These are phyloP conservation scores for Phytophthora multivora DNA, from an alignment of 352 stramenopile species.

Conservation along the genomic window DNA sequence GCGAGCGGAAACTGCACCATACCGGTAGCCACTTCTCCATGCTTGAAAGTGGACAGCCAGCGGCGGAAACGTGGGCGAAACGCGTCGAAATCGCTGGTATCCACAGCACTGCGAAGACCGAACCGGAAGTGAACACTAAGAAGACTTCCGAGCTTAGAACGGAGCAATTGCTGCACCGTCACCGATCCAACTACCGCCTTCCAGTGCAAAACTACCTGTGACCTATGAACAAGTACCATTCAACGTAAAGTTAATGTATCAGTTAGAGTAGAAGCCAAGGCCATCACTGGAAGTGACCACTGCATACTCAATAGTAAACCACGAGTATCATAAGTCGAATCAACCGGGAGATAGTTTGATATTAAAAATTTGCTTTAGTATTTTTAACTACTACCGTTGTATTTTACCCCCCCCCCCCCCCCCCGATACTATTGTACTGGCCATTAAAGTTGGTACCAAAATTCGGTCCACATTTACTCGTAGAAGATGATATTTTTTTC, in stretches of 20 bases:
- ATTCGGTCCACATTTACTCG: no score
- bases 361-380: no score
- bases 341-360: no score
- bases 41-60: conserved; percentile 30
- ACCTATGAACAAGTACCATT: conserved; percentile 13
- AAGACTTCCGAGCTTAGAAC: conserved; percentile 15
- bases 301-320: no score
- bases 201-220: conserved; percentile 14
- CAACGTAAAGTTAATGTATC: conserved; percentile 8
- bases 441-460: no score
- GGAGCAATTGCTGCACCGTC: conserved; percentile 14
- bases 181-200: conserved; percentile 24
- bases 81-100: conserved; percentile 72
- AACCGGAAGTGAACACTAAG: not conserved
- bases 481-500: no score
- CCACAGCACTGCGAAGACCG: conserved; percentile 6
- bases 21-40: conserved; percentile 47
- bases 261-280: conserved; percentile 2
- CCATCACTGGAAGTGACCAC: conserved; percentile 25
- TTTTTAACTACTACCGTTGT: no score
- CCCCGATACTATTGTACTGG: no score
- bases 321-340: conserved; percentile 6
- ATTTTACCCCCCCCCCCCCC: no score
- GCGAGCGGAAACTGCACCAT: conserved; percentile 47
- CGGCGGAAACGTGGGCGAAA: conserved; percentile 46